A percentile compares a stretch with the other conserved stretches of the same genome.
Evolutionary conservation across 1,284 basidiomycete genomes (phyloP).

Genomic region (Papiliotrema nemorosa): DNA sequence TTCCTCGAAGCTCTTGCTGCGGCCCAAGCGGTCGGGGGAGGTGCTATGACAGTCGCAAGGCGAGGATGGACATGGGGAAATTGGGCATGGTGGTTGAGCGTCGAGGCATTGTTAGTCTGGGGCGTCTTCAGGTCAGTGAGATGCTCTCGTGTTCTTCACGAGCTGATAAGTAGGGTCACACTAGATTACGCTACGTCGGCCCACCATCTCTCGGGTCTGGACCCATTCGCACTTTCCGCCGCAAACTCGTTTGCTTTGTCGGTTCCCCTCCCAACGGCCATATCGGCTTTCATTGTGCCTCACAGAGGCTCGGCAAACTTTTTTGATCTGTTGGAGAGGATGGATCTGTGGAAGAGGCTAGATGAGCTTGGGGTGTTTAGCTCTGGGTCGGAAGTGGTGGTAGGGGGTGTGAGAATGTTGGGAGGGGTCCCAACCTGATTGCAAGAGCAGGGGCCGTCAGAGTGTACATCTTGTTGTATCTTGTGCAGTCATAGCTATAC

Average conservation of each 20-base stretch:
- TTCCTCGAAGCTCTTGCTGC: conserved; percentile 22
- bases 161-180: conserved; percentile 23
- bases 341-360: conserved; percentile 19
- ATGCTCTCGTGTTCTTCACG: not conserved
- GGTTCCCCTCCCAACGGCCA: conserved; percentile 20
- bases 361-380: conserved; percentile 1
- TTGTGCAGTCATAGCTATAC: too few relatives aligned
- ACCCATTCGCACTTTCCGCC: conserved; percentile 27
- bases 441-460: not conserved
- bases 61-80: conserved; percentile 22
- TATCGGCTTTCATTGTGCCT: conserved; percentile 24
- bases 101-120: conserved; percentile 39
- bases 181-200: conserved; percentile 38
- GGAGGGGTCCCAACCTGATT: conserved; percentile 12
- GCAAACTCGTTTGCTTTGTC: conserved; percentile 15
- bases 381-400: not conserved
- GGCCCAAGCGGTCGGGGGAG: not conserved
- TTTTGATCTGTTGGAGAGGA: conserved; percentile 33
- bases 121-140: conserved; percentile 36
- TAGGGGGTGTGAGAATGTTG: conserved; percentile 10
- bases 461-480: not conserved
- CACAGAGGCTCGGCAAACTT: conserved; percentile 25
- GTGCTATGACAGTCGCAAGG: conserved; percentile 10
- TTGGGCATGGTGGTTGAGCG: conserved; percentile 28
- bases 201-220: conserved; percentile 15